Evolutionary conservation across 164 flowering plant genomes (phyloP).

Genomic region (Hamamelis virginiana): DNA sequence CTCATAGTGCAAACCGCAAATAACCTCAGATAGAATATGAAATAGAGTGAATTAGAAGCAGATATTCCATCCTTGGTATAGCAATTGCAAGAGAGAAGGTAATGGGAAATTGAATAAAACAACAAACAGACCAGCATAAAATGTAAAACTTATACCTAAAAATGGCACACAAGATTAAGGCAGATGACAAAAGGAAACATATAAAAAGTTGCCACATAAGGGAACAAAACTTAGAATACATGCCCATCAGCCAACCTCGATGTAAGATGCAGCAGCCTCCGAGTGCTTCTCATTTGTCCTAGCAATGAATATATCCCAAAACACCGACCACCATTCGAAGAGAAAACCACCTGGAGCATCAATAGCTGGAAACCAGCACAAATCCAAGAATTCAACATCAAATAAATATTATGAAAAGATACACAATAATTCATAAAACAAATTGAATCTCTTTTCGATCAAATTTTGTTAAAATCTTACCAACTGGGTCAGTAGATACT

Average conservation of each 20-base stretch:
- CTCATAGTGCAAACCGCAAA: too few relatives aligned
- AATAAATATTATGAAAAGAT: background rate
- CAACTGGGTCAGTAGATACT: slow-evolving; percentile 71
- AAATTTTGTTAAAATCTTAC: slow-evolving; percentile 32
- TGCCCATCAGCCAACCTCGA: slow-evolving; percentile 45
- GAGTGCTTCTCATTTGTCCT: slow-evolving; percentile 73
- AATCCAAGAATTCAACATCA: background rate
- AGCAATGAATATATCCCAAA: slow-evolving; percentile 86
- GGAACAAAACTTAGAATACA: background rate
- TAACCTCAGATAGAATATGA: background rate
- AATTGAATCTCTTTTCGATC: background rate
- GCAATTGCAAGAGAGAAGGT: background rate
- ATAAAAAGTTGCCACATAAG: background rate
- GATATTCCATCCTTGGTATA: background rate
- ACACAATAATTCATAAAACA: background rate
- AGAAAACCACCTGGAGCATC: slow-evolving; percentile 92
- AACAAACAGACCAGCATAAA: background rate
- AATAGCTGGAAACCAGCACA: slow-evolving; percentile 47
- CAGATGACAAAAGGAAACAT: background rate
- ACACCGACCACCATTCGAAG: slow-evolving; percentile 92
- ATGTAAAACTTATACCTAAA: background rate
- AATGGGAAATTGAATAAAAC: background rate
- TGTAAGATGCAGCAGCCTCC: slow-evolving; percentile 64
- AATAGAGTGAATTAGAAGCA: background rate
- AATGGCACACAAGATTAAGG: background rate